These are phyloP conservation scores for Neurospora sp. DNA, from an alignment of 495 filamentous ascomycete species.

Conservation along the genomic window DNA sequence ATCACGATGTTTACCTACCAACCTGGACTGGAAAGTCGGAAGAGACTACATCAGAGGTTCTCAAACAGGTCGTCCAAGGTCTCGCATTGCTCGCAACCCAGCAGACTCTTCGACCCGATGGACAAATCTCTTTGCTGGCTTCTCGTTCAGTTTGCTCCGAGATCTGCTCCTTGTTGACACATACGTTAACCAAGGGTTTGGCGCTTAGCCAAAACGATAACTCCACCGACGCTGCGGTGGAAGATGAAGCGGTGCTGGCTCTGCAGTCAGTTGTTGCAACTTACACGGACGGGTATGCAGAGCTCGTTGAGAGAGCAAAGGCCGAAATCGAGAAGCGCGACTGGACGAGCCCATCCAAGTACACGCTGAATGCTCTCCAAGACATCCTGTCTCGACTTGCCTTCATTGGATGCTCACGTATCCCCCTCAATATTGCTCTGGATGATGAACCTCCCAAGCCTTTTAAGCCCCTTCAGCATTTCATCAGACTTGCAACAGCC, in stretches of 20 bases:
- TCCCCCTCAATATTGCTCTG: constrained; percentile 8
- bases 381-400: constrained; percentile 19
- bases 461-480: constrained; percentile 18
- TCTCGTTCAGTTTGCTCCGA: constrained; percentile 22
- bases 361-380: constrained; percentile 15
- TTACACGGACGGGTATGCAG: constrained; percentile 25
- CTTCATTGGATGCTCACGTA: constrained; percentile 26
- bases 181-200: constrained; percentile 11
- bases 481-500: constrained; percentile 10
- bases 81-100: constrained; percentile 29
- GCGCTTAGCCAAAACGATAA: constrained; percentile 23
- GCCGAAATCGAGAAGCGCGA: constrained; percentile 19
- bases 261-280: constrained; percentile 26
- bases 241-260: constrained; percentile 29
- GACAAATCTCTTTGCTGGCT: constrained; percentile 16
- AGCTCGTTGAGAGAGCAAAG: constrained; percentile 10
- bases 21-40: constrained; percentile 24
- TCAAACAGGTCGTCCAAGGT: constrained; percentile 31
- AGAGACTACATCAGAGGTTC: constrained; percentile 18
- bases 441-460: neutral
- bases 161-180: constrained; percentile 22
- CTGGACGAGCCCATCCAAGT: constrained; percentile 18
- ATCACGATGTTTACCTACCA: constrained; percentile 29
- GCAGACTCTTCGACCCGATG: constrained; percentile 9
- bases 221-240: constrained; percentile 16